phyloP scores from a whole-genome alignment of 78 protist species.

The Dictyostelium capitatum region DNA sequence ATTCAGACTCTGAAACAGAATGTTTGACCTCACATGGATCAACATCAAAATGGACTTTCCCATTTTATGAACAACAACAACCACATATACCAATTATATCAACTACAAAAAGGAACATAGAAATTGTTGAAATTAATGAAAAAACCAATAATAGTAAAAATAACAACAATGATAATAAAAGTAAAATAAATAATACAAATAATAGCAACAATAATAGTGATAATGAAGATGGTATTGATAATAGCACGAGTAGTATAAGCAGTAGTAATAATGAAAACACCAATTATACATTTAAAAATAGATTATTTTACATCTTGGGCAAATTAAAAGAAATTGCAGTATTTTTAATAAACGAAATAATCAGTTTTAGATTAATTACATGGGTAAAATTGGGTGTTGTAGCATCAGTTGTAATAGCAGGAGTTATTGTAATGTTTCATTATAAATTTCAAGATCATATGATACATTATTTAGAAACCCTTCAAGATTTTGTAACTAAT shows the following conservation, averaged over 20 bases:
- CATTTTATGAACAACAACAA: not conserved
- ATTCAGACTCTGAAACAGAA: not conserved
- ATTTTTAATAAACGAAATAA: not conserved
- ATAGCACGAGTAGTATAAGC: not conserved
- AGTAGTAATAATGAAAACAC: no score
- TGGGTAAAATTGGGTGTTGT: conserved; percentile 35
- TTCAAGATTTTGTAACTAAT: not conserved
- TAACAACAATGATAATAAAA: not conserved
- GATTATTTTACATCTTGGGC: no score
- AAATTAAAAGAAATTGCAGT: no score
- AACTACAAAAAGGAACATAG: not conserved
- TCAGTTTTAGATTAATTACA: not conserved
- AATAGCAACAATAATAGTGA: not conserved
- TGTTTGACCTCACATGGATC: not conserved
- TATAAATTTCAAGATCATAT: conserved; percentile 50
- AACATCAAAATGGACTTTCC: not conserved
- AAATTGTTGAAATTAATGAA: not conserved
- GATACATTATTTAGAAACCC: not conserved
- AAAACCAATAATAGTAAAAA: not conserved
- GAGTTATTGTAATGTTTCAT: conserved; percentile 26
- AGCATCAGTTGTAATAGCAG: not conserved
- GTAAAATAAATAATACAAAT: not conserved
- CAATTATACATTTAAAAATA: no score
- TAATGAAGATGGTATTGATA: not conserved
- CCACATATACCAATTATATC: not conserved